phyloP scores from a whole-genome alignment of 768 basidiomycete genomes.

The Boletus rufocinnamomeus region DNA sequence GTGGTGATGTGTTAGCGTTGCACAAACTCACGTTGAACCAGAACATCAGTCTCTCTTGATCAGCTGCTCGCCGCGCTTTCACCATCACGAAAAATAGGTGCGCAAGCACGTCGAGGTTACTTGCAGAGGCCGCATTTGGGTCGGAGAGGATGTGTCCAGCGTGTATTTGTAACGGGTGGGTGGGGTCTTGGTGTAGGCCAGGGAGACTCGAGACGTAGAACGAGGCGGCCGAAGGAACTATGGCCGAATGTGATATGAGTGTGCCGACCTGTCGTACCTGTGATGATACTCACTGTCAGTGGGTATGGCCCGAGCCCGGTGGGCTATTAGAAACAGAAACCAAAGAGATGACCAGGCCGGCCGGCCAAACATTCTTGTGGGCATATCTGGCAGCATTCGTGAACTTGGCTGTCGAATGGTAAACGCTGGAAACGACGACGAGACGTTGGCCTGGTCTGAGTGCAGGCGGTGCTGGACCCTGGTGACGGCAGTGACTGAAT shows the following conservation, averaged over 20 bases:
- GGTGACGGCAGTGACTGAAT: not conserved
- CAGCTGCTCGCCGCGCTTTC: conserved; percentile 84
- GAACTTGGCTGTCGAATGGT: not conserved
- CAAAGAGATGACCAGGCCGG: conserved; percentile 18
- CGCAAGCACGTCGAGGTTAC: conserved; percentile 62
- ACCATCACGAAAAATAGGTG: conserved; percentile 90
- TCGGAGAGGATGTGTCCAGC: conserved; percentile 86
- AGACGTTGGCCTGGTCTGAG: not conserved
- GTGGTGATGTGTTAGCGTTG: not conserved
- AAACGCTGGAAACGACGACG: not conserved
- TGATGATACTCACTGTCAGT: conserved; percentile 40
- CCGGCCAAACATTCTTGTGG: conserved; percentile 5
- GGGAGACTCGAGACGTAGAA: conserved; percentile 83
- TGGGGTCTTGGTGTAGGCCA: conserved; percentile 70
- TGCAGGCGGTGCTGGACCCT: conserved; percentile 7
- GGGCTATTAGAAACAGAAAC: conserved; percentile 18
- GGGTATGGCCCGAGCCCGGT: conserved; percentile 32
- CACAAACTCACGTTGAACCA: conserved; percentile 86
- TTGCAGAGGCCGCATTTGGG: conserved; percentile 53
- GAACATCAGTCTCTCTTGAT: conserved; percentile 86
- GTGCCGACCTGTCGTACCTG: not conserved
- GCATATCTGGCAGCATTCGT: conserved; percentile 6
- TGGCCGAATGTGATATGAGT: not conserved
- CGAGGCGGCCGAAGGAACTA: conserved; percentile 78
- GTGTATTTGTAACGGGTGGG: conserved; percentile 74